Evolutionary conservation across 371 early-diverging fungal genomes (phyloP).

Genomic region (Mortierella sp.): DNA sequence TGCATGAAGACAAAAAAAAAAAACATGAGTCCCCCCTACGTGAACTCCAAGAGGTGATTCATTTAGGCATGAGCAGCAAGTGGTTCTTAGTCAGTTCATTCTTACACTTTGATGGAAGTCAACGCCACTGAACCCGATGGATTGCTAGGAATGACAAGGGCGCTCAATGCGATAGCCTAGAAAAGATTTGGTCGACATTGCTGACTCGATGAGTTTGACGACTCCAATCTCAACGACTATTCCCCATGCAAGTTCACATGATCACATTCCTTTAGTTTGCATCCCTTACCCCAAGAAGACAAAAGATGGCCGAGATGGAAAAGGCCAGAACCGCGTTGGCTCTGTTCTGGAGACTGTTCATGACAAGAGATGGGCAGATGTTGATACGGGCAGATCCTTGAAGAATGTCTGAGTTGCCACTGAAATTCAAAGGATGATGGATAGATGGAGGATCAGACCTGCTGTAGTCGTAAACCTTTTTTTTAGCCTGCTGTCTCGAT

Average conservation of each 20-base stretch:
- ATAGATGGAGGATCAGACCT: no score
- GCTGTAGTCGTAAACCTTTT: no score
- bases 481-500: no score
- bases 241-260: not conserved
- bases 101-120: conserved; percentile 66
- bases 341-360: conserved; percentile 71
- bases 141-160: conserved; percentile 40
- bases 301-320: conserved; percentile 71
- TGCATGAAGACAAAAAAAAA: conserved; percentile 19
- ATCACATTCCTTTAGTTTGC: not conserved
- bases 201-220: no score
- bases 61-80: not conserved
- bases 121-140: conserved; percentile 60
- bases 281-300: conserved; percentile 61
- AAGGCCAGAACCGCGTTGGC: conserved; percentile 76
- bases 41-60: not conserved
- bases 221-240: no score
- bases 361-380: conserved; percentile 34
- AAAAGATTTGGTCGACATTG: no score
- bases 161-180: conserved; percentile 57
- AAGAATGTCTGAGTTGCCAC: no score
- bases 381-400: no score
- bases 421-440: no score
- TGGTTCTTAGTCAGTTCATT: not conserved
- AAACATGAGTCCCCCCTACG: not conserved